Base-by-base conservation (phyloP, 2,329 filamentous ascomycete genomes). In the Venturia nashicola region DNA sequence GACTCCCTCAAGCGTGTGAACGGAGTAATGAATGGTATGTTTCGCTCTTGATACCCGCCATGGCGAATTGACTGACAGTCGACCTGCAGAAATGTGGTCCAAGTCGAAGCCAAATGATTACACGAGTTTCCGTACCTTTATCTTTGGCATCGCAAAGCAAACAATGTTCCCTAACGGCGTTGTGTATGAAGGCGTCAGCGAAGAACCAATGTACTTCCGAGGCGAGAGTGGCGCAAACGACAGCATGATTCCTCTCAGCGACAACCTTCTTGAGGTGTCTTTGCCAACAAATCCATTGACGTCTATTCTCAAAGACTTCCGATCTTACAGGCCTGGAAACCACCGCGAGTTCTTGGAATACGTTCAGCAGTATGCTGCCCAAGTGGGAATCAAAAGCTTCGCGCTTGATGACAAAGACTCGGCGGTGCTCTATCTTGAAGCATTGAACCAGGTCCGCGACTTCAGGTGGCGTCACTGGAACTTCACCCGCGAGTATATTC, bases 151-250 rank as follows among this genome's bases (percentile, higher is more conserved):
- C 76, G 95, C 91, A 1, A 88, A 85, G 59, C 92, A 97, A 76
- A 87, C 86, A 70, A 96, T 97, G 91, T 97, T 97, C 76, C 92
- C 92, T 9, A 80, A 92, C 67, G 93, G 93, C 9, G 93, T 97
- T 8, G 77, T 96, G 59, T 97, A 97, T 74, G 88, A 95, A 73
- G 91, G 91, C 9, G 83, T 93, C 66, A 87, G 87, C 68, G 85
- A 88, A 65, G 79, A 89, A 72, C 88, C 89, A 4, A 78, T 91
- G 73, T 87, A 83, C 64, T 97, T 97, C 83, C 87, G 93, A 40
- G 93, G 93, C 68, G 93, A 97, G 78, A 91, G 87, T 61, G 93
- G 93, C 54, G 93, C 93, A 68, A 97, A 97, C 73, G 93, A 97
- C 78, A 89, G 87, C 77, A 97, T 97, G 82, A 87, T 96, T 63